Conservation (phyloP, 139 green algal species). For the Mesotaenium endlicherianum region DNA sequence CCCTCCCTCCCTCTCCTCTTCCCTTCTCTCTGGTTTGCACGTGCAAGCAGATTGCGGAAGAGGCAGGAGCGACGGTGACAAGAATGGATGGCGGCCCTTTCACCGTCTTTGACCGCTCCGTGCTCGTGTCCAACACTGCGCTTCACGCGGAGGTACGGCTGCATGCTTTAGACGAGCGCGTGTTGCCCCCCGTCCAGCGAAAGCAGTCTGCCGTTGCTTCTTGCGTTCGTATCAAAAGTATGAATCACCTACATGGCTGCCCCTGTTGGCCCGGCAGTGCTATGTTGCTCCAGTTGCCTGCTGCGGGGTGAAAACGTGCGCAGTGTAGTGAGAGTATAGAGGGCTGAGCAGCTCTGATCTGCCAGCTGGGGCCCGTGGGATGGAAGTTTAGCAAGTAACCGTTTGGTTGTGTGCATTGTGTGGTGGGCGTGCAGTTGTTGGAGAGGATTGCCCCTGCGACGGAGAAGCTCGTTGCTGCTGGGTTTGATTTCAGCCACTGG, state of each 20-base stretch:
- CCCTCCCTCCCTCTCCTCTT: background rate
- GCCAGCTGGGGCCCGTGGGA: background rate
- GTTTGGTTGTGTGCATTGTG: background rate
- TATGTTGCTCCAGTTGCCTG: too few species aligned
- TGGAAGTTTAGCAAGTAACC: background rate
- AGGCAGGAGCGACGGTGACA: constrained; percentile 71
- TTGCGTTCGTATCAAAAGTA: background rate
- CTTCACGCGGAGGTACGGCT: constrained; percentile 34
- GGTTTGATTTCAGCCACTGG: constrained; percentile 38
- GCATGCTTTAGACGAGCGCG: too few species aligned
- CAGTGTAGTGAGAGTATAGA: too few species aligned
- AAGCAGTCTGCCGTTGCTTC: background rate
- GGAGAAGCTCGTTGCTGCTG: constrained; percentile 3
- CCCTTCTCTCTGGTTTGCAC: background rate
- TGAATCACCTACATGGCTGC: too few species aligned
- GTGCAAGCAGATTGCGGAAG: constrained; percentile 56
- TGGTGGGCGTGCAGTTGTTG: constrained; percentile 22
- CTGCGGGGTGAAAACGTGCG: too few species aligned
- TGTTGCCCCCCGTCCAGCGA: background rate
- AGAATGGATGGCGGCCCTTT: constrained; percentile 72
- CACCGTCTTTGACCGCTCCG: constrained; percentile 68
- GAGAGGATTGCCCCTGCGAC: constrained; percentile 23
- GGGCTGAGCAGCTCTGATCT: too few species aligned
- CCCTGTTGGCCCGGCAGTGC: too few species aligned
- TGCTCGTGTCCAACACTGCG: constrained; percentile 47